phyloP scores from a whole-genome alignment of 1,284 basidiomycete genomes.

The Agroathelia rolfsii region DNA sequence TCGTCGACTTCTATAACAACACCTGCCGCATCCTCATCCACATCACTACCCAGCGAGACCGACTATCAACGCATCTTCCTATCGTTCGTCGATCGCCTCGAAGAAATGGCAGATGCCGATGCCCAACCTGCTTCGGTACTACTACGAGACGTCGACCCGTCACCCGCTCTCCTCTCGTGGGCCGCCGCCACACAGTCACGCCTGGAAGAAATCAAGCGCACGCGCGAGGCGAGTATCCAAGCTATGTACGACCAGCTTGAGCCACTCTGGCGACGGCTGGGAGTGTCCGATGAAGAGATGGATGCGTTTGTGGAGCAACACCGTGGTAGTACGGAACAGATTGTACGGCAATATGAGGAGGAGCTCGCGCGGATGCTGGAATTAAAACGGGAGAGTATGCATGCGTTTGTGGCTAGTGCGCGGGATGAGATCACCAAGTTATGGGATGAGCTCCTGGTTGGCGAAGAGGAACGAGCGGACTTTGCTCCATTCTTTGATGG shows the following conservation, averaged over 20 bases:
- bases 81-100: conserved; percentile 49
- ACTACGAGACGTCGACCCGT: conserved; percentile 56
- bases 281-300: conserved; percentile 63
- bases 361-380: conserved; percentile 89
- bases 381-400: conserved; percentile 82
- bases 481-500: conserved; percentile 78
- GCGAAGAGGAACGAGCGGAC: conserved; percentile 73
- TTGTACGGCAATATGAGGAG: conserved; percentile 73
- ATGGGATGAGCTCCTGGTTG: conserved; percentile 84
- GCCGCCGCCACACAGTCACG: conserved; percentile 43
- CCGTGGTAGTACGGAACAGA: conserved; percentile 67
- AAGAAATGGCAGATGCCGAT: conserved; percentile 50
- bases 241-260: conserved; percentile 82
- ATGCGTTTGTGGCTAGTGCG: conserved; percentile 76
- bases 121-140: conserved; percentile 31
- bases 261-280: conserved; percentile 70
- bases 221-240: conserved; percentile 71
- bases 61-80: conserved; percentile 53
- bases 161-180: conserved; percentile 53
- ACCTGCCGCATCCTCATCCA: conserved; percentile 13
- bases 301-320: conserved; percentile 75
- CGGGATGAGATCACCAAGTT: conserved; percentile 73
- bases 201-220: conserved; percentile 60
- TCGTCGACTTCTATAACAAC: conserved; percentile 14
- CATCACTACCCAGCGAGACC: conserved; percentile 23